These are phyloP conservation scores for Aspergillus sp. DNA, from an alignment of 2,329 filamentous ascomycete genomes.

Conservation along the genomic window DNA sequence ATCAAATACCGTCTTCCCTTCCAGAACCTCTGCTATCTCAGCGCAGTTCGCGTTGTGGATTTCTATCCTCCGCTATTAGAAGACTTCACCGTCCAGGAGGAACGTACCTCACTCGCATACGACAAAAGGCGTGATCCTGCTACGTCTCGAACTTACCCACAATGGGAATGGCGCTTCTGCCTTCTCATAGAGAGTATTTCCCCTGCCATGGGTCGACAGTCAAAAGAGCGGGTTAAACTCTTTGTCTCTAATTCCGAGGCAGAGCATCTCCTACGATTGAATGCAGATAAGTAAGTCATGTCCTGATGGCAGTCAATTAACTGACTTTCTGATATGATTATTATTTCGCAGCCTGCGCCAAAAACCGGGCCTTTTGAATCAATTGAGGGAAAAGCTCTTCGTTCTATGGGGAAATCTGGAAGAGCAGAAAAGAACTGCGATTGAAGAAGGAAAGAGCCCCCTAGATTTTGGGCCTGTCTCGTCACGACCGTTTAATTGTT, in stretches of 20 bases:
- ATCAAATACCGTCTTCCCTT: slow-evolving; percentile 64
- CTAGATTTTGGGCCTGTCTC: slow-evolving; percentile 32
- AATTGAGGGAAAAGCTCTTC: slow-evolving; percentile 70
- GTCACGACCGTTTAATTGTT: slow-evolving; percentile 67
- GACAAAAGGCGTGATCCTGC: slow-evolving; percentile 20
- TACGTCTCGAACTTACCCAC: slow-evolving; percentile 21
- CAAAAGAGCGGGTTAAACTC: slow-evolving; percentile 60
- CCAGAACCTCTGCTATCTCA: slow-evolving; percentile 68
- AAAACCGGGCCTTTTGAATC: slow-evolving; percentile 49
- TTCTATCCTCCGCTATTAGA: slow-evolving; percentile 70
- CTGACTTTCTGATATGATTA: neutral
- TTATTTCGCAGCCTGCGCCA: slow-evolving; percentile 53
- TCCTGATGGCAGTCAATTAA: neutral
- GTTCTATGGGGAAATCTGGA: slow-evolving; percentile 83
- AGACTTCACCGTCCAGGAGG: slow-evolving; percentile 63
- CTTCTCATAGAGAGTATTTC: slow-evolving; percentile 73
- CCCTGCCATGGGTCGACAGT: slow-evolving; percentile 31
- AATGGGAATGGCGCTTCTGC: slow-evolving; percentile 83
- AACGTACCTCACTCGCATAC: slow-evolving; percentile 43
- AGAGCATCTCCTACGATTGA: slow-evolving; percentile 55
- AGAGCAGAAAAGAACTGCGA: slow-evolving; percentile 58
- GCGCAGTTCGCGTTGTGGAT: slow-evolving; percentile 75
- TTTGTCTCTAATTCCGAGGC: slow-evolving; percentile 63
- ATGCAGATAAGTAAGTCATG: slow-evolving; percentile 54
- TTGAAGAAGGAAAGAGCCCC: slow-evolving; percentile 21